Conservation (phyloP, 768 basidiomycete species). For the Kwoniella dendrophila region DNA sequence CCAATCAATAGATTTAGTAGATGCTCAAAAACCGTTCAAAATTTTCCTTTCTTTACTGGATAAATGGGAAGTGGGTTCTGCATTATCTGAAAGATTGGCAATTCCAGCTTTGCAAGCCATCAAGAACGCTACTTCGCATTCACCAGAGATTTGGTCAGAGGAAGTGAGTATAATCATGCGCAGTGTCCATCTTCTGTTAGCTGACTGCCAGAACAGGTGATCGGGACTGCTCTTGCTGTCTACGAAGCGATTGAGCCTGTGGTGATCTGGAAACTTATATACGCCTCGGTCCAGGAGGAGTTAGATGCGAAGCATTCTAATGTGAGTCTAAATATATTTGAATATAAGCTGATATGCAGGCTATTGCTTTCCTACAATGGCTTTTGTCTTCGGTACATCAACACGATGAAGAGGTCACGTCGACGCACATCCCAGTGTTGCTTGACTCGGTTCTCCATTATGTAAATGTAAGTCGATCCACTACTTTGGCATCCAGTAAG, state of each 20-base stretch:
- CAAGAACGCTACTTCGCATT: conserved; percentile 58
- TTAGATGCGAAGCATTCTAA: conserved; percentile 12
- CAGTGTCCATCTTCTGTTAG: neutral
- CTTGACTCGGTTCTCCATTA: conserved; percentile 70
- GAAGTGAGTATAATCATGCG: conserved; percentile 56
- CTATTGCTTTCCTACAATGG: conserved; percentile 68
- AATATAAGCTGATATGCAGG: neutral
- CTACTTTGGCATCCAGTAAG: neutral
- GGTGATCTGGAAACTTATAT: conserved; percentile 78
- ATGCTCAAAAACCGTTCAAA: conserved; percentile 85
- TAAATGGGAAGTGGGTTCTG: conserved; percentile 92
- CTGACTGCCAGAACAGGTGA: conserved; percentile 60
- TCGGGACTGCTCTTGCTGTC: conserved; percentile 80
- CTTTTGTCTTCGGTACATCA: conserved; percentile 70
- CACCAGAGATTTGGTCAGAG: conserved; percentile 52
- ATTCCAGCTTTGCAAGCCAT: conserved; percentile 79
- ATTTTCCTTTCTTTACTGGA: conserved; percentile 92
- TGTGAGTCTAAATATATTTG: conserved; percentile 9
- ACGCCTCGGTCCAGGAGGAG: conserved; percentile 54
- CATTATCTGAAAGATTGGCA: conserved; percentile 74
- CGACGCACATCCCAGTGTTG: conserved; percentile 76
- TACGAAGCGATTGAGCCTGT: conserved; percentile 80
- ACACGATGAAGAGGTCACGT: conserved; percentile 85
- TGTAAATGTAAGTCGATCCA: conserved; percentile 61
- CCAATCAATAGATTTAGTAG: conserved; percentile 64